Base-by-base conservation (phyloP, 2,329 filamentous ascomycete genomes). In the Alternaria brassicicola region DNA sequence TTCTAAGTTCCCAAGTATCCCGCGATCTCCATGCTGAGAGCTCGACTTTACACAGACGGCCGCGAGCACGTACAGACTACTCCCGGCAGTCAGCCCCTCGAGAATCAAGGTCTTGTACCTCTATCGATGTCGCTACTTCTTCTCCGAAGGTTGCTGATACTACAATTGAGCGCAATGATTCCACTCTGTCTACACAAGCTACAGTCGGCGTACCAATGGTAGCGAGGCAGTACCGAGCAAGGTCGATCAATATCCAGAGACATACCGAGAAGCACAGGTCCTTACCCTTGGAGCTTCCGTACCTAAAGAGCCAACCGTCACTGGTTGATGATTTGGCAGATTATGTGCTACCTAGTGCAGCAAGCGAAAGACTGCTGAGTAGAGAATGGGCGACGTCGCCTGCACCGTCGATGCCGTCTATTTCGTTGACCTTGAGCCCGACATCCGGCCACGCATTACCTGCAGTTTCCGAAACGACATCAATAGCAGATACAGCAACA, bases 311-410 rank as follows among this genome's bases (percentile, higher is more conserved):
- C 19, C 64, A 70, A 15, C 51, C 66, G 1, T 72, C 69, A 3
- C 63, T 74, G 13, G 61, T 67, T 23, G 63, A 66, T 17, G 70
- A 72, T 23, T 50, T 74, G n/a, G 63, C 62, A 2, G 51, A 59
- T 2, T 71, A 60, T 49, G 63, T 74, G 5, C 33, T 66, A 25
- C 63, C 64, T 3, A 59, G 49, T 13, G 26, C 36, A 4, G 56
- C 51, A 10, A 62, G 58, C 12, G 62, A 64, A 3, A 57, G 46
- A 23, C 12, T 59, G 2, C 26, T 26, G 4, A 49, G 36, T 10
- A 45, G 33, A 19, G 55, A 49, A 13, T 53, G 52, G 55, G 35
- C 53, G 8, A 25, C 26, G 1, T 43, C 28, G 17, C 51, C 55
- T 31, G 31, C 7, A 19, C 12, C 15, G 19, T 39, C 33, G 13